These are phyloP conservation scores for Boletus rubropictus DNA, from an alignment of 768 basidiomycete genomes.

Conservation along the genomic window DNA sequence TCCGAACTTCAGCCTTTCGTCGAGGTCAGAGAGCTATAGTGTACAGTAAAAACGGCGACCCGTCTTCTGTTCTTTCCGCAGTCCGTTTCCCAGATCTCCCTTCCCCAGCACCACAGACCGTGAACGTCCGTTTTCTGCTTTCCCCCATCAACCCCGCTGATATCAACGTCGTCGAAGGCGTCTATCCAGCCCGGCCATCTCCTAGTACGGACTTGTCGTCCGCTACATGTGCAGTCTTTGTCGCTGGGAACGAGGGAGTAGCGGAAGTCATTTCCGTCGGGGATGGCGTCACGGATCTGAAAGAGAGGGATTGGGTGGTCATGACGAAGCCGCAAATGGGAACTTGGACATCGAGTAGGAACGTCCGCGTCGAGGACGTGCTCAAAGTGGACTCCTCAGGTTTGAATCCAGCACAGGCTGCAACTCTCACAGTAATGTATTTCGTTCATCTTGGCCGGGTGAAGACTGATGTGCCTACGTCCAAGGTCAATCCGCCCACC, in stretches of 20 bases:
- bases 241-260: constrained; percentile 76
- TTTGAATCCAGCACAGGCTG: constrained; percentile 60
- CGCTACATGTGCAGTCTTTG: constrained; percentile 38
- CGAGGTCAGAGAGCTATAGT: constrained; percentile 56
- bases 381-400: constrained; percentile 49
- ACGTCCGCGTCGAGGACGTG: constrained; percentile 50
- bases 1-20: constrained; percentile 29
- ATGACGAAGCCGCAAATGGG: constrained; percentile 65
- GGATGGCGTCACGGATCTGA: constrained; percentile 41
- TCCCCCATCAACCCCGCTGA: constrained; percentile 81
- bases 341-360: constrained; percentile 63
- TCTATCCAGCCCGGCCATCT: constrained; percentile 66
- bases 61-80: constrained; percentile 51
- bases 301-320: constrained; percentile 67
- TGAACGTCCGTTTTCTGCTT: constrained; percentile 63
- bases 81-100: constrained; percentile 48
- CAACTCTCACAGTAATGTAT: constrained; percentile 60
- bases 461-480: background rate
- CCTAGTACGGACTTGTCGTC: constrained; percentile 34
- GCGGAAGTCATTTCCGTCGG: constrained; percentile 63
- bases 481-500: constrained; percentile 75
- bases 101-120: constrained; percentile 47
- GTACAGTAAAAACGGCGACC: constrained; percentile 57
- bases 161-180: constrained; percentile 73
- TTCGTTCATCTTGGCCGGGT: background rate